Evolutionary conservation across 805 yeast genomes (phyloP), one percentile per base, ranked within the genome.

Genomic region (Ogataea polymorpha): DNA sequence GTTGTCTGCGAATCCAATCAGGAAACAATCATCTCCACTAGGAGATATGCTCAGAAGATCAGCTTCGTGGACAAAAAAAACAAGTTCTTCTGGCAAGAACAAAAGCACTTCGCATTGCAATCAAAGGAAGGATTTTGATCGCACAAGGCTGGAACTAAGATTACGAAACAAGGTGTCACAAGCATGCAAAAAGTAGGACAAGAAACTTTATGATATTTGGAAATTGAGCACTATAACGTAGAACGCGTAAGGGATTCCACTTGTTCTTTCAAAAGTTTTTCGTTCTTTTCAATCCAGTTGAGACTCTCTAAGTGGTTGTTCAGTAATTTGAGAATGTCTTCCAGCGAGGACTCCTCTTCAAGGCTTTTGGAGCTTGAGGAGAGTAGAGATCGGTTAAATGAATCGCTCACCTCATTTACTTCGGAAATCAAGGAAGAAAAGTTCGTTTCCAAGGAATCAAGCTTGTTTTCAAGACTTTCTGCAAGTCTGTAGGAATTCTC

Each of bases 261-360:
- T 61, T 86, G 84, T 26, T 75, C 74, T 58, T 83, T 86, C 53
- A 93, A 70, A 17, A 68, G 68, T 14, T 72, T 72, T 38, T 95
- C 87, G 48, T 81, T 77, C 47, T 73, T 74, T 57, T 93, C 96
- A 42, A 93, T 77, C 72, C 90, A 89, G 59, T 82, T 88, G 65
- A 93, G 73, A 48, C 95, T 87, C 47, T 90, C 93, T 62, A 93
- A 69, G 62, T 93, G 98, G 33, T 87, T 79, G 59, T 91, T 90
- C 58, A 93, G 74, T 48, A 93, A 71, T 60, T 80, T 82, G 23
- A 93, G 82, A 47, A 91, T 77, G 58, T 82, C 89, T 50, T 78
- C 80, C 32, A 80, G 62, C 4, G 80, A 71, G 15, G 51, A 49
- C 28, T 56, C 59, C 36, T 58, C 61, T 15, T 53, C 58, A 3